A percentile compares a stretch with the other conserved stretches of the same genome.
Conservation (phyloP, 371 early-diverging fungal genomes). For the Gilbertella persicaria region DNA sequence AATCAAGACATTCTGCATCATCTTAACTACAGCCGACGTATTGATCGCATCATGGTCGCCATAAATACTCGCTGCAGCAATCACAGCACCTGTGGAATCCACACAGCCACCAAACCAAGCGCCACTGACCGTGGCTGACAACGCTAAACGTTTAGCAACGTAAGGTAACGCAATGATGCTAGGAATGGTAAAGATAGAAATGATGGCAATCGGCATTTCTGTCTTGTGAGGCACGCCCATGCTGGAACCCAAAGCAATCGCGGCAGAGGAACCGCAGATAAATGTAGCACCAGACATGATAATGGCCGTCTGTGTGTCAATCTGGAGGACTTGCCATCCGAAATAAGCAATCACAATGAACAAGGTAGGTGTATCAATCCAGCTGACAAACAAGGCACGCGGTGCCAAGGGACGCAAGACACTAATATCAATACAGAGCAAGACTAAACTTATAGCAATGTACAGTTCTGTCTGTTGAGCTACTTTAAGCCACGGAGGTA, state of each 20-base stretch:
- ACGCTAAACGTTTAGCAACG: slow-evolving; percentile 46
- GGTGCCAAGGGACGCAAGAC: slow-evolving; percentile 58
- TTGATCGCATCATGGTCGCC: slow-evolving; percentile 56
- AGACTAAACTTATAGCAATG: slow-evolving; percentile 61
- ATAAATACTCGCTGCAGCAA: slow-evolving; percentile 67
- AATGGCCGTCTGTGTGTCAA: slow-evolving; percentile 60
- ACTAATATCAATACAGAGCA: slow-evolving; percentile 60
- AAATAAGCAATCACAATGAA: slow-evolving; percentile 57
- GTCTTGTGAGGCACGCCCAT: slow-evolving; percentile 60
- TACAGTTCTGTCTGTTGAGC: slow-evolving; percentile 65
- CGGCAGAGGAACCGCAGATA: slow-evolving; percentile 68
- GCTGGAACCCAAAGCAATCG: slow-evolving; percentile 60
- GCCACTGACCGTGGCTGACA: slow-evolving; percentile 53
- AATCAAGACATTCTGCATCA: slow-evolving; percentile 66
- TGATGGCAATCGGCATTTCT: slow-evolving; percentile 65
- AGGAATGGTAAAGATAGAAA: slow-evolving; percentile 66
- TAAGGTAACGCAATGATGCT: slow-evolving; percentile 68
- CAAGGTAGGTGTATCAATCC: slow-evolving; percentile 62
- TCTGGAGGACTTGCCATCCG: slow-evolving; percentile 53
- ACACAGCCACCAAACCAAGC: slow-evolving; percentile 72
- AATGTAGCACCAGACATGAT: slow-evolving; percentile 67
- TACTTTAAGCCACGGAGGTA: slow-evolving; percentile 58
- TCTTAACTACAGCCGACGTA: slow-evolving; percentile 64
- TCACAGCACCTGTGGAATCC: slow-evolving; percentile 68
- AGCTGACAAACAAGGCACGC: slow-evolving; percentile 63